A percentile compares a stretch with the other conserved stretches of the same genome.
Evolutionary conservation across 768 basidiomycete genomes (phyloP).

Genomic region (Pulveroboletus sp.): DNA sequence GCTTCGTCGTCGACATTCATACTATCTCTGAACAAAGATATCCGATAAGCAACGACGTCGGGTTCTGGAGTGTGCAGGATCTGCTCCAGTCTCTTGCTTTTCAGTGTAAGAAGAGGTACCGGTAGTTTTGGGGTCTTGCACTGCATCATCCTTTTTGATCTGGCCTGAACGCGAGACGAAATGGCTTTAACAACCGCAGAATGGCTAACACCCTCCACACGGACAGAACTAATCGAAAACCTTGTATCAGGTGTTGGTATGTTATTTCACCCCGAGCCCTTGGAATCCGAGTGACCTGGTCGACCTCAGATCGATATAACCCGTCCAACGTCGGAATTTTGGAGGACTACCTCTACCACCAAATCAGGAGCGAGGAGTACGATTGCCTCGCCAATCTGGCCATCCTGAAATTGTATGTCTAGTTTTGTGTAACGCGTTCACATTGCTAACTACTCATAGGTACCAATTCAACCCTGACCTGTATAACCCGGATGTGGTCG

Average conservation of each 20-base stretch:
- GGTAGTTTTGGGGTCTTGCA: constrained; percentile 6
- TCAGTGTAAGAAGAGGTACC: too few relatives aligned
- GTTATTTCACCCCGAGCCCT: constrained; percentile 23
- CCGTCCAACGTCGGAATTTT: constrained; percentile 89
- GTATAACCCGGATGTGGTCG: constrained; percentile 87
- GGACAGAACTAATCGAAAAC: constrained; percentile 85
- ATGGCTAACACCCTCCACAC: constrained; percentile 72
- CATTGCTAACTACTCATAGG: constrained; percentile 35
- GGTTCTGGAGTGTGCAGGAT: not conserved
- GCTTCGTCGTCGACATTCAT: constrained; percentile 16
- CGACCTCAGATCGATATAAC: constrained; percentile 83
- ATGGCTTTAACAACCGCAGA: constrained; percentile 41
- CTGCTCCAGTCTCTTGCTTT: not conserved
- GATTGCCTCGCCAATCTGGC: constrained; percentile 95
- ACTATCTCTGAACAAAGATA: not conserved
- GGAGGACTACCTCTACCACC: constrained; percentile 95
- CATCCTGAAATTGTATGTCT: constrained; percentile 78
- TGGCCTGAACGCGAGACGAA: constrained; percentile 4
- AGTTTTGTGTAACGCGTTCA: not conserved
- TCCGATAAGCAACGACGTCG: not conserved
- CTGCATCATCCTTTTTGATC: not conserved
- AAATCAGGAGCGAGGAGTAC: constrained; percentile 86
- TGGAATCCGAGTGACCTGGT: not conserved
- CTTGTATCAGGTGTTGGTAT: constrained; percentile 86
- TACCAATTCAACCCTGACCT: constrained; percentile 96